These are phyloP conservation scores for Fusarium buharicum DNA, from an alignment of 2,329 filamentous ascomycete genomes.

Conservation along the genomic window DNA sequence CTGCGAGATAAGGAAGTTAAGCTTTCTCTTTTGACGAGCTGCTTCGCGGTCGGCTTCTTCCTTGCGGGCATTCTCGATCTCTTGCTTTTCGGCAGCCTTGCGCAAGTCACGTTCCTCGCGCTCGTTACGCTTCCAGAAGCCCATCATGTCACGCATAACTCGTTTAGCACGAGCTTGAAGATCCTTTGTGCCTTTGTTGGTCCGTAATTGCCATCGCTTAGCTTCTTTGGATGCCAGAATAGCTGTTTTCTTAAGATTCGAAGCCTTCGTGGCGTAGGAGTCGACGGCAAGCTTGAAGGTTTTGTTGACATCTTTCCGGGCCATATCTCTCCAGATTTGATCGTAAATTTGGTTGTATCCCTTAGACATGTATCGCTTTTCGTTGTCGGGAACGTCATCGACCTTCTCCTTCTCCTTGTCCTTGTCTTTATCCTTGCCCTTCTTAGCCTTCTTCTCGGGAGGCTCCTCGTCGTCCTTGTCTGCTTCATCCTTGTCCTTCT, in stretches of 20 bases:
- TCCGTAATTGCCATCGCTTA: slow-evolving; percentile 94
- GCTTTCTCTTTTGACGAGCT: slow-evolving; percentile 96
- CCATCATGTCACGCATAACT: slow-evolving; percentile 99
- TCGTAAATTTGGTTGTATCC: slow-evolving; percentile 97
- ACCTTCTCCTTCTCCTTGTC: slow-evolving; percentile 63
- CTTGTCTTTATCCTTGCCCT: slow-evolving; percentile 58
- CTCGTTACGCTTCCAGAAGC: slow-evolving; percentile 99
- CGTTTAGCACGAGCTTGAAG: slow-evolving; percentile 96
- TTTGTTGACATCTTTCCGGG: slow-evolving; percentile 92
- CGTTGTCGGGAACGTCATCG: slow-evolving; percentile 63
- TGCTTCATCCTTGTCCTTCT: slow-evolving; percentile 58
- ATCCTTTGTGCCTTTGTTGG: slow-evolving; percentile 98
- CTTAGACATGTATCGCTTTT: slow-evolving; percentile 82
- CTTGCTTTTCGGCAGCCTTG: slow-evolving; percentile 93
- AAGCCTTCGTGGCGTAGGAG: slow-evolving; percentile 85
- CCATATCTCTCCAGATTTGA: slow-evolving; percentile 95
- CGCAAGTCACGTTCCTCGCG: slow-evolving; percentile 94
- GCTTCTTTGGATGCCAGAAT: slow-evolving; percentile 97
- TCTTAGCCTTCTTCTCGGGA: slow-evolving; percentile 60
- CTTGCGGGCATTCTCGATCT: slow-evolving; percentile 95
- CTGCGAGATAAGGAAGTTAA: slow-evolving; percentile 99
- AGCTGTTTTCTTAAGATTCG: slow-evolving; percentile 98
- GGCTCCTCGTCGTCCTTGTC: slow-evolving; percentile 57
- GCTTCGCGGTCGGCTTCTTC: slow-evolving; percentile 98
- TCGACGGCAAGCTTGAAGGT: slow-evolving; percentile 88